Base-by-base conservation (phyloP, 495 filamentous ascomycete species). In the Halenospora varia region DNA sequence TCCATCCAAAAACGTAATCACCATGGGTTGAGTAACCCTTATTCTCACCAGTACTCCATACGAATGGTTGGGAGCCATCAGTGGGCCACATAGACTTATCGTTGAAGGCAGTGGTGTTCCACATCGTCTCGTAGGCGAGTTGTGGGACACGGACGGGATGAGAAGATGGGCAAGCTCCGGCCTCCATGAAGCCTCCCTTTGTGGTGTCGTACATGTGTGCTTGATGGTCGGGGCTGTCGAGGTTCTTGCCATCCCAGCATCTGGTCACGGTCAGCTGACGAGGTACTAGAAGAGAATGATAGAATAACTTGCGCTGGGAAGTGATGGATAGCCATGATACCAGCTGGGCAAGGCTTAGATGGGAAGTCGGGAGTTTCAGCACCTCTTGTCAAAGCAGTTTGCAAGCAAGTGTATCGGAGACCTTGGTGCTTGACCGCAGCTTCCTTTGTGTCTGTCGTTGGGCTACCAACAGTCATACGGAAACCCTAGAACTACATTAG, bases 181-280 rank as follows among this genome's bases (percentile, higher is more conserved):
- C 67, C 1, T 62, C 53, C 22, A 71, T 68, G 57, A 75, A 76
- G 10, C 66, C 71, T 15, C 72, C 73, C 48, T 25, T 47, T 2
- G 26, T 44, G 15, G 56, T 59, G 29, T 53, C 29, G 18, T 35
- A 59, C 51, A 87, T 73, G 57, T 87, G 84, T 10, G 73, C 72
- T 65, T 77, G 74, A 66, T 87, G 79, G 60, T 79, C 70, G 24
- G 73, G 66, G 48, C 71, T 78, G 49, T 82, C 78, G 40, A 84
- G 75, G 10, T 90, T 79, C 59, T 85, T 79, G 35, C 91, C 90
- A 66, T 95, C 88, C 91, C 90, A 95, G 79, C 90, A 96, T 56
- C 74, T 74, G 22, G 20, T 20, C 42, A 25, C 11, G 25, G 47
- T 66, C 48, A 39, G 29, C 25, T 39, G n/a, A 42, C 10, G 25